Percentiles rank a stretch among this genome's conserved stretches.
Conservation (phyloP, 257 asterid genomes). For the Capsicum pubescens region DNA sequence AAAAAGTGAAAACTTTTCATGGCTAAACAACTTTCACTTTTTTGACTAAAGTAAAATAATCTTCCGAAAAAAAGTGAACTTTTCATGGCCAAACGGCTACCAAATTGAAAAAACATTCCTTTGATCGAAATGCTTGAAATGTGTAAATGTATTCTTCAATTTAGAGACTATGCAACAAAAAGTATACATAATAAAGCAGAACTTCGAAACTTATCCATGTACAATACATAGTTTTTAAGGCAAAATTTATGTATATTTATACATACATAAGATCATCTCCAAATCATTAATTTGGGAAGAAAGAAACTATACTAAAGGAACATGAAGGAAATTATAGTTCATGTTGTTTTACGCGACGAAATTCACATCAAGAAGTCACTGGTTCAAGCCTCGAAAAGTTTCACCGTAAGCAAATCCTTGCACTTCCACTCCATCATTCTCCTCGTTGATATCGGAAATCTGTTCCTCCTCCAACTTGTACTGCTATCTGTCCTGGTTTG, state of each 20-base stretch:
- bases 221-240: neutral
- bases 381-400: neutral
- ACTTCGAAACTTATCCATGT: neutral
- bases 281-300: neutral
- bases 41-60: no score
- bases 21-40: no score
- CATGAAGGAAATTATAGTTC: neutral
- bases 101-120: no score
- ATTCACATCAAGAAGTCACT: neutral
- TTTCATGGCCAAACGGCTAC: no score
- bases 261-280: slow-evolving; percentile 24
- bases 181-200: no score
- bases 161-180: no score
- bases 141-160: no score
- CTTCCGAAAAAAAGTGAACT: no score
- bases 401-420: neutral
- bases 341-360: neutral
- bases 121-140: no score
- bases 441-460: neutral
- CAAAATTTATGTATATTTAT: neutral
- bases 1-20: no score
- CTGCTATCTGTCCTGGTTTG: neutral
- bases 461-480: neutral
- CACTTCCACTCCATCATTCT: neutral
- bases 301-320: neutral